phyloP scores from a whole-genome alignment of 2,329 filamentous ascomycete species.

The Ustilaginoidea virens region DNA sequence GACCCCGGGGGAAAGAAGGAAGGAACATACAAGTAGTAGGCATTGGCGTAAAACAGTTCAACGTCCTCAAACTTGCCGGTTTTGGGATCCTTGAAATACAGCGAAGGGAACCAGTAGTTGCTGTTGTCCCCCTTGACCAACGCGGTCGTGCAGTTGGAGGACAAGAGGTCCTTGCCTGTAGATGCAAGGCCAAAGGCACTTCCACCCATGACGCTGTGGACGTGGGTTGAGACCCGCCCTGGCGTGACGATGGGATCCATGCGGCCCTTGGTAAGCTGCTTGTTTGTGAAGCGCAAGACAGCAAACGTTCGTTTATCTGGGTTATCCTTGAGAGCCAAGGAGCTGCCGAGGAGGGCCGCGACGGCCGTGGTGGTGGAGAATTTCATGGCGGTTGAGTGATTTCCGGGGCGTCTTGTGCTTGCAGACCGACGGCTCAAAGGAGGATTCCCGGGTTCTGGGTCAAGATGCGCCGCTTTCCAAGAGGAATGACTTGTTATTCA shows the following conservation, averaged over 20 bases:
- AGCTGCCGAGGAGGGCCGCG: conserved; percentile 23
- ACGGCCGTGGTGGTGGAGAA: conserved; percentile 14
- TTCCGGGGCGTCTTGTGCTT: too few relatives aligned
- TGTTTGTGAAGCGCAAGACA: conserved; percentile 56
- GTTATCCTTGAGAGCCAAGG: conserved; percentile 22
- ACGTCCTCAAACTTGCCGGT: conserved; percentile 51
- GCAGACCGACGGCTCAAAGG: too few relatives aligned
- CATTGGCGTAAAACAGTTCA: conserved; percentile 55
- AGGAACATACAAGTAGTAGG: conserved; percentile 53
- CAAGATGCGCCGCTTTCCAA: too few relatives aligned
- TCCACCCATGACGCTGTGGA: conserved; percentile 57
- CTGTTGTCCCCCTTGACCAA: conserved; percentile 51
- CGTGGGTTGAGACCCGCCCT: conserved; percentile 41
- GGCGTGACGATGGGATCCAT: conserved; percentile 55
- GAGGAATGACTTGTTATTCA: too few relatives aligned
- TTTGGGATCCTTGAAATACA: conserved; percentile 52
- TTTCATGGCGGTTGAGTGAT: conserved; percentile 25
- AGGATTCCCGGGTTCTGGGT: too few relatives aligned
- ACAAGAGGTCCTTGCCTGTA: conserved; percentile 40
- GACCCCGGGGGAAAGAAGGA: too few relatives aligned
- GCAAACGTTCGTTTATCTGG: conserved; percentile 40
- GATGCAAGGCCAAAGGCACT: conserved; percentile 50
- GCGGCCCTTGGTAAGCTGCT: conserved; percentile 44
- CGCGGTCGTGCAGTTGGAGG: conserved; percentile 57
- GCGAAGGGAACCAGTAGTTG: conserved; percentile 62